Base-by-base conservation (phyloP, 345 rosid genomes). In the Arabidopsis suecica region DNA sequence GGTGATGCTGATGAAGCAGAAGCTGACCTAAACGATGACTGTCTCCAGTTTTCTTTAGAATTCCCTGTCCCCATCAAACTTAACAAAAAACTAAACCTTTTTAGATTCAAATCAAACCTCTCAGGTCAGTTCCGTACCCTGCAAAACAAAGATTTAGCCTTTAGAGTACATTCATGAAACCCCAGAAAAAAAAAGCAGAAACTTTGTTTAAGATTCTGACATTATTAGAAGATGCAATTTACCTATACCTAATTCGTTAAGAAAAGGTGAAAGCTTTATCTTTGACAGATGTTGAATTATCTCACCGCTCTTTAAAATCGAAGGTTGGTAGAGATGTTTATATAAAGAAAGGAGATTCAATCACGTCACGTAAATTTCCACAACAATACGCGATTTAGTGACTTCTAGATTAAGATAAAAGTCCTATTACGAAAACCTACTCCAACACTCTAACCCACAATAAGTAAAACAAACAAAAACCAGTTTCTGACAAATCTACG, bases 31-130 rank as follows among this genome's bases (percentile, higher is more conserved):
- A 33, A 11, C 9, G 82, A 80, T 7, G 75, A 69, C 6, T 83
- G 83, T 81, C 89, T 75, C 83, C 71, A 83, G 48, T 80, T 84
- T 1, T 86, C 92, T 72, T 69, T 91, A 5, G 98, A 93, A 78
- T 65, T 83, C 45, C 75, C 83, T 32, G 82, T 75, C 40, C 98
- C 98, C 98, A 93, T 93, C 65, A 65, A 78, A 71, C 57, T 61
- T 20, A 28, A 65, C 23, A 12, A n/a, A 38, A 65, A 25, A 11
- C 65, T 32, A 60, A 20, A 61, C 42, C 54, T n/a, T 50, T 60
- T 49, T 9, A 28, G 25, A n/a, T 23, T 61, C 33, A 61, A 72
- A n/a, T 11, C 53, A 36, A 51, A 30, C 69, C 28, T 61, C 60
- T 30, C 38, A 64, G 7, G 37, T 50, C 40, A 75, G 53, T 28